phyloP scores from a whole-genome alignment of 192 early-diverging fungal genomes.

The Coemansia sp. region DNA sequence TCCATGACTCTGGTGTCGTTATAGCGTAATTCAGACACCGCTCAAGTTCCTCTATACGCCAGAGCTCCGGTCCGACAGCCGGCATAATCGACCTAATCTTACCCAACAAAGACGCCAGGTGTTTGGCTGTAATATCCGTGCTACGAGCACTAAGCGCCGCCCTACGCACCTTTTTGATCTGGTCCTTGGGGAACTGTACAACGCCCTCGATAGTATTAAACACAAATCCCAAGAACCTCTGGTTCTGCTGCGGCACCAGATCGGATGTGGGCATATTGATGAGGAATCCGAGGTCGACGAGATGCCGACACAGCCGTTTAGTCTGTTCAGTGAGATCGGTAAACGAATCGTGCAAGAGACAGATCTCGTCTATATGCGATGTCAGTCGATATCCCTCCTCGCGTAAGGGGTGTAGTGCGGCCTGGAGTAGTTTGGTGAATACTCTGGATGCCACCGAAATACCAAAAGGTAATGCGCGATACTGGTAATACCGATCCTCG shows the following conservation, averaged over 20 bases:
- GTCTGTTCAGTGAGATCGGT: conserved; percentile 34
- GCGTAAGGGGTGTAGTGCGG: conserved; percentile 46
- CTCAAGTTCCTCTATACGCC: conserved; percentile 43
- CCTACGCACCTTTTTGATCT: conserved; percentile 52
- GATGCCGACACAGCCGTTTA: conserved; percentile 38
- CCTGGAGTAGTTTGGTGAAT: conserved; percentile 52
- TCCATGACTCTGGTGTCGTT: conserved; percentile 48
- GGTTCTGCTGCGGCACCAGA: conserved; percentile 55
- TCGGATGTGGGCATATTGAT: conserved; percentile 43
- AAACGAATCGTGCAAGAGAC: conserved; percentile 34
- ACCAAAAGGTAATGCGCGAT: conserved; percentile 51
- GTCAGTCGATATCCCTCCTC: conserved; percentile 43
- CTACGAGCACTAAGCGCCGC: conserved; percentile 40
- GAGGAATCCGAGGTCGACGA: conserved; percentile 43
- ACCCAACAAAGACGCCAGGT: conserved; percentile 50
- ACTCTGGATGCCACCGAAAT: conserved; percentile 48
- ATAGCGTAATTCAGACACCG: conserved; percentile 32
- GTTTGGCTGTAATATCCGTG: conserved; percentile 44
- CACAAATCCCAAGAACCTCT: conserved; percentile 53
- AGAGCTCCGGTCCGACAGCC: conserved; percentile 36
- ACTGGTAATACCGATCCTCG: conserved; percentile 54
- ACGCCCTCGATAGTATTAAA: conserved; percentile 47
- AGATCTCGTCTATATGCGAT: conserved; percentile 54
- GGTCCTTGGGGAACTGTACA: conserved; percentile 48
- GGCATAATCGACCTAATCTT: conserved; percentile 54